Conservation (phyloP, 2,329 filamentous ascomycete genomes). For the Penicillium fuscoglaucum region DNA sequence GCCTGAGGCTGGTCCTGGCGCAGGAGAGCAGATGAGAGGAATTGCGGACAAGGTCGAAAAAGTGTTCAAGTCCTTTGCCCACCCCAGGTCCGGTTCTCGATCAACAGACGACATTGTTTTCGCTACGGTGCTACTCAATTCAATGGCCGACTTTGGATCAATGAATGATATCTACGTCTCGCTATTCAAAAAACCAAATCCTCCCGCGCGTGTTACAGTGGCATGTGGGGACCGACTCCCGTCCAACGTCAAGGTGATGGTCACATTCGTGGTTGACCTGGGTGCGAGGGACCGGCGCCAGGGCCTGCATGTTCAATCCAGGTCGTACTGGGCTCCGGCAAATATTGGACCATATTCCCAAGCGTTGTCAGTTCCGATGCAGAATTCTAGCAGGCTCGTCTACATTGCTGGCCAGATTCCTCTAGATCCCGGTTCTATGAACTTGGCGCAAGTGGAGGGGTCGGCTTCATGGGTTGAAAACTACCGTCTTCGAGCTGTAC, state of each 20-base stretch:
- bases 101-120: slow-evolving; percentile 47
- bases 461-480: slow-evolving; percentile 31
- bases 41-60: slow-evolving; percentile 31
- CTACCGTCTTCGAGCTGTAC: slow-evolving; percentile 60
- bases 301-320: slow-evolving; percentile 83
- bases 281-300: slow-evolving; percentile 36
- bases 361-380: slow-evolving; percentile 57
- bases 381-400: slow-evolving; percentile 47
- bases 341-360: slow-evolving; percentile 98
- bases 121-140: slow-evolving; percentile 67
- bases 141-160: slow-evolving; percentile 74
- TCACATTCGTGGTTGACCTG: slow-evolving; percentile 53
- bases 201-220: slow-evolving; percentile 81
- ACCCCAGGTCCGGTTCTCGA: slow-evolving; percentile 11
- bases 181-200: slow-evolving; percentile 75
- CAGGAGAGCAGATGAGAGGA: slow-evolving; percentile 43
- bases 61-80: slow-evolving; percentile 8
- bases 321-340: slow-evolving; percentile 95
- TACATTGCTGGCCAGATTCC: slow-evolving; percentile 90
- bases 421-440: slow-evolving; percentile 78
- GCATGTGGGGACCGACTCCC: slow-evolving; percentile 71
- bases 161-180: slow-evolving; percentile 75
- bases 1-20: slow-evolving; percentile 40
- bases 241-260: slow-evolving; percentile 58
- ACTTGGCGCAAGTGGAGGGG: slow-evolving; percentile 30